Evolutionary conservation across 257 asterid species (phyloP).

Genomic region (Mentha longifolia): DNA sequence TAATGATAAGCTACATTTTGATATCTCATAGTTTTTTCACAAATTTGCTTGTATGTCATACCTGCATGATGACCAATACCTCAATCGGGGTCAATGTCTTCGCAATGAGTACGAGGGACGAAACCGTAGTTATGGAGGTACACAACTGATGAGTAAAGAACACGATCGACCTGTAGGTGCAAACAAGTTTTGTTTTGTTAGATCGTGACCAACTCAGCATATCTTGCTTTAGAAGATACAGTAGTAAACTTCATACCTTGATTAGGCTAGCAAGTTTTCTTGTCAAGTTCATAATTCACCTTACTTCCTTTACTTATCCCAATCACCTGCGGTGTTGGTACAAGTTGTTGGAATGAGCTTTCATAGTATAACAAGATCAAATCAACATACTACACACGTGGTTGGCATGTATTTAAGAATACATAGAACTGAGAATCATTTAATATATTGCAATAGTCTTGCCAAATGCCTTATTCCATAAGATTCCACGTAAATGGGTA

Average conservation of each 20-base stretch:
- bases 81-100: conserved; percentile 93
- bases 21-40: too few species aligned
- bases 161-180: conserved; percentile 81
- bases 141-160: conserved; percentile 95
- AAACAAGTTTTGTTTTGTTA: conserved; percentile 31
- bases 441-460: not conserved
- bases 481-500: too few species aligned
- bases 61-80: conserved; percentile 99
- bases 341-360: conserved; percentile 25
- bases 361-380: not conserved
- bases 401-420: not conserved
- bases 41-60: too few species aligned
- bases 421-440: not conserved
- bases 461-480: too few species aligned
- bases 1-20: too few species aligned
- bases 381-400: not conserved
- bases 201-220: not conserved
- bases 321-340: conserved; percentile 66
- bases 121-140: conserved; percentile 99
- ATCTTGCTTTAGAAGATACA: conserved; percentile 10
- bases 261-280: conserved; percentile 92
- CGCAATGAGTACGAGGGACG: conserved; percentile 94
- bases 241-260: conserved; percentile 59
- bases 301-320: conserved; percentile 94
- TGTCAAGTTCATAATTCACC: conserved; percentile 98